These are phyloP conservation scores for Apiospora koreana DNA, from an alignment of 2,329 filamentous ascomycete genomes.

Conservation along the genomic window DNA sequence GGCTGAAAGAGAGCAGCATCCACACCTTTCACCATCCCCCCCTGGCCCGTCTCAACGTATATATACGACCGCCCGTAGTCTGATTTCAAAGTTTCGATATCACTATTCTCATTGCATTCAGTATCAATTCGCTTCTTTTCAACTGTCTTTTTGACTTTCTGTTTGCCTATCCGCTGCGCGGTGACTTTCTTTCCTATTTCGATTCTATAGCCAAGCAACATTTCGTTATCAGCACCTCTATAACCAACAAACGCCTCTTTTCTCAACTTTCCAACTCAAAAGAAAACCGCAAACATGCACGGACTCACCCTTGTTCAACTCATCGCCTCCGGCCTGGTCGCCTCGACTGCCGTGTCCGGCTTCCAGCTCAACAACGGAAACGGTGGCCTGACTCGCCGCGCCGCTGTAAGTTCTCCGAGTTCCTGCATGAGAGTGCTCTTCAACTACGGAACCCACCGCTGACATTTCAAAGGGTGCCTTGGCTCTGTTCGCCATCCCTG, in stretches of 20 bases:
- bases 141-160: neutral
- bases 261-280: too few species aligned
- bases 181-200: neutral
- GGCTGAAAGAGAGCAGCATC: neutral
- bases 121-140: neutral
- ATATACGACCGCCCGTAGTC: neutral
- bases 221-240: neutral
- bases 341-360: constrained; percentile 4
- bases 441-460: too few species aligned
- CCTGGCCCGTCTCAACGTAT: neutral
- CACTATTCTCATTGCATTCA: neutral
- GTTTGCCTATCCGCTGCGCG: constrained; percentile 3
- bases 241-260: too few species aligned
- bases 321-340: constrained; percentile 7
- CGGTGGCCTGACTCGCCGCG: neutral
- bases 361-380: constrained; percentile 8
- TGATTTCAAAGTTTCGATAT: neutral
- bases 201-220: neutral
- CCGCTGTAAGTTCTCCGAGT: neutral
- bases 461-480: neutral
- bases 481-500: neutral
- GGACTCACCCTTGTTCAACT: neutral
- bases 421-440: too few species aligned
- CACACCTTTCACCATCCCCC: neutral
- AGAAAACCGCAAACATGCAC: neutral